phyloP scores from a whole-genome alignment of 2,329 filamentous ascomycete genomes.

The Talaromyces atroroseus region DNA sequence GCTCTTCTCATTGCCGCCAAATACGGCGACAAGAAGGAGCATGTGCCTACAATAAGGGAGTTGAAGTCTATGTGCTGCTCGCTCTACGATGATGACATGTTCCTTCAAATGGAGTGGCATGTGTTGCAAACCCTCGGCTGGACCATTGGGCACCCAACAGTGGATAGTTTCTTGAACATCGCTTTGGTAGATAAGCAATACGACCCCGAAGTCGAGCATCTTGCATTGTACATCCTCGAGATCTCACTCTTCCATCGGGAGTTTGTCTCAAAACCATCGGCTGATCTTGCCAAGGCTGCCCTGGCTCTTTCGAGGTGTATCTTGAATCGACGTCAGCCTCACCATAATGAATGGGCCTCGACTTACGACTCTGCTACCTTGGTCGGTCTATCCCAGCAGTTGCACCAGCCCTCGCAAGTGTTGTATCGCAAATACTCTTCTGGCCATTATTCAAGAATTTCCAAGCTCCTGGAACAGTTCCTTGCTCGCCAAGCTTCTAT shows the following conservation, averaged over 20 bases:
- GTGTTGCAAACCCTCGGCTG: constrained; percentile 95
- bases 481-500: constrained; percentile 58
- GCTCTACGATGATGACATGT: constrained; percentile 98
- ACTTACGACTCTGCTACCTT: constrained; percentile 50
- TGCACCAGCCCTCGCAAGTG: constrained; percentile 63
- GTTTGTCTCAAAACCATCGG: constrained; percentile 88
- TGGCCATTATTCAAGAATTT: constrained; percentile 59
- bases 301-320: constrained; percentile 83
- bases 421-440: constrained; percentile 64
- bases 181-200: constrained; percentile 70
- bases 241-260: constrained; percentile 95
- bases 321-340: constrained; percentile 70
- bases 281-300: constrained; percentile 81
- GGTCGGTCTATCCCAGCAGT: constrained; percentile 58
- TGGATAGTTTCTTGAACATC: constrained; percentile 87
- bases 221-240: constrained; percentile 91
- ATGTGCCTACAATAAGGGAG: constrained; percentile 94
- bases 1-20: constrained; percentile 95
- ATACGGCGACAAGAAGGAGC: constrained; percentile 97
- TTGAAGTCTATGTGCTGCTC: constrained; percentile 99
- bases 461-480: constrained; percentile 61
- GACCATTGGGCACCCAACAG: constrained; percentile 91
- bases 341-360: constrained; percentile 67
- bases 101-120: constrained; percentile 99
- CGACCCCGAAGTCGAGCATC: constrained; percentile 85